phyloP scores from a whole-genome alignment of 1,284 basidiomycete genomes.

The Irpex sp. region DNA sequence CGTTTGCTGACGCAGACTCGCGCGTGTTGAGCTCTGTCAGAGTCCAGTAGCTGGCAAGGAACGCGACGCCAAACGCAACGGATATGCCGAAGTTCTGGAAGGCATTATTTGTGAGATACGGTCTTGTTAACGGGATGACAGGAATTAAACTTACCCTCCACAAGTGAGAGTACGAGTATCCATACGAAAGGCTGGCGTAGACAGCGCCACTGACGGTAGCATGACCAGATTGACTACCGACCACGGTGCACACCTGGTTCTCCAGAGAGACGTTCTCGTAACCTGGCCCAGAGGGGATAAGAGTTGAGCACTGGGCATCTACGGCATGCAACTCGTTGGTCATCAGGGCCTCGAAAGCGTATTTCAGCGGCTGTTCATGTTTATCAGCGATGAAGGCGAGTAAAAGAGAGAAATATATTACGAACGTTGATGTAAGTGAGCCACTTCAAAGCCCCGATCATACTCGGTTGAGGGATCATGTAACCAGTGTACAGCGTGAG shows the following conservation, averaged over 20 bases:
- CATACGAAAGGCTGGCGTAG: conserved; percentile 59
- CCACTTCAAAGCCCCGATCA: conserved; percentile 67
- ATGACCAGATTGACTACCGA: conserved; percentile 49
- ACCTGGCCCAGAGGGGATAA: conserved; percentile 45
- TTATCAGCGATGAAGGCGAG: neutral
- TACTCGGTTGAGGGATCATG: conserved; percentile 46
- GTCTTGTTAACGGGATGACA: neutral
- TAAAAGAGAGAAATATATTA: conserved; percentile 5
- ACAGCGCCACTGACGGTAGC: conserved; percentile 44
- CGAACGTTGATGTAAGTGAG: conserved; percentile 59
- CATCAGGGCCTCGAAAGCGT: conserved; percentile 49
- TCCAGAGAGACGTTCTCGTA: conserved; percentile 43
- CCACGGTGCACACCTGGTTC: conserved; percentile 61
- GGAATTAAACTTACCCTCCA: conserved; percentile 55
- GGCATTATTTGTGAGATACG: conserved; percentile 2
- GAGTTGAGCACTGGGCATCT: conserved; percentile 33
- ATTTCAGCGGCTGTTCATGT: conserved; percentile 38
- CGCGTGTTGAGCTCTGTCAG: conserved; percentile 46
- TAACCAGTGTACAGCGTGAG: conserved; percentile 51
- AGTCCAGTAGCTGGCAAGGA: conserved; percentile 43
- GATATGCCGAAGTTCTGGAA: conserved; percentile 55
- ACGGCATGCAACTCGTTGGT: conserved; percentile 55
- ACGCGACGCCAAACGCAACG: conserved; percentile 45
- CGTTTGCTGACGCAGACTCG: conserved; percentile 27
- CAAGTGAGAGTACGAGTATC: conserved; percentile 56